Base-by-base conservation (phyloP, 2,329 filamentous ascomycete species). In the Echinosphaeria canescens region DNA sequence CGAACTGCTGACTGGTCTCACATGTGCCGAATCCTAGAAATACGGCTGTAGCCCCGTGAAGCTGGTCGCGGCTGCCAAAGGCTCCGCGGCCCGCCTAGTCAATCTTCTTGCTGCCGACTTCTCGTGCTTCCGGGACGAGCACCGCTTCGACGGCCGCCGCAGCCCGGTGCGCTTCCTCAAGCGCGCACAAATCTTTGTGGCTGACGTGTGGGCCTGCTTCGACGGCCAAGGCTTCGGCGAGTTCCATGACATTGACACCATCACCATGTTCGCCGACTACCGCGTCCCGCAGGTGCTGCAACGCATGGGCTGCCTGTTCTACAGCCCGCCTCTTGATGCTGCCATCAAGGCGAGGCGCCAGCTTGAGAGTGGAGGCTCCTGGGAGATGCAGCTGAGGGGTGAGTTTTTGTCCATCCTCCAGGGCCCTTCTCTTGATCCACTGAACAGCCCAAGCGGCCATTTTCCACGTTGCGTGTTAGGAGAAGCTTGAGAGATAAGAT, bases 181-280 rank as follows among this genome's bases (percentile, higher is more conserved):
- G 51, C 71, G 90, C 9, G 84, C 88, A 2, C 88, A 98, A 49
- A 98, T 98, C 32, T 63, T 95, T 13, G 84, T 91, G 3, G 90
- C 90, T 13, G 88, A 98, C 46, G 46, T 95, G 1, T 98, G 90
- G 90, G 90, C 88, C 5, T 90, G 82, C 34, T 95, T 95, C 45
- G 68, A 85, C 28, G 82, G 81, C 24, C 58, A 74, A 36, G 59
- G 64, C 15, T 84, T 73, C 40, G 90, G 88, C 17, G 56, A 62
- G 15, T 98, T 98, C 47, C 44, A 68, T 30, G 88, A 98, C 43
- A 92, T 98, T 38, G 75, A 88, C 50, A 81, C 82, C 45, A 75
- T 98, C 40, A 98, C 88, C 32, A 95, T 95, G 74, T 98, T 98
- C 54, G 84, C 88, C 42, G 88, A 98, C 53, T 98, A 98, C 44